A percentile compares a stretch with the other conserved stretches of the same genome.
phyloP scores from a whole-genome alignment of 768 basidiomycete species.

The Pholiota microspora region DNA sequence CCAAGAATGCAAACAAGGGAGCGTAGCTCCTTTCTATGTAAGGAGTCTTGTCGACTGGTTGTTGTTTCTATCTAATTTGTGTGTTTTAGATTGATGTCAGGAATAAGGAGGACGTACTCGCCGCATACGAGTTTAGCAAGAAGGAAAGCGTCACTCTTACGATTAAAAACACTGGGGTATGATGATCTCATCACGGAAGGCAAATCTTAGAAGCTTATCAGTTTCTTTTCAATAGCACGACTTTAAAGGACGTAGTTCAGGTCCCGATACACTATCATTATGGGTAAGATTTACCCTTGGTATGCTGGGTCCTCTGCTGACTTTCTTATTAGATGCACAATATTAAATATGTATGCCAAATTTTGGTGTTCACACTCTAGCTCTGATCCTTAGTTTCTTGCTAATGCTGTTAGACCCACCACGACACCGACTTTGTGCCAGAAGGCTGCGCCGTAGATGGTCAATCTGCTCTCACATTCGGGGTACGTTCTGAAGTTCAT shows the following conservation, averaged over 20 bases:
- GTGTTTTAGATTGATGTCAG: conserved; percentile 39
- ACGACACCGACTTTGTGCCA: conserved; percentile 33
- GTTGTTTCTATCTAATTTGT: not conserved
- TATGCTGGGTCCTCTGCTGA: not conserved
- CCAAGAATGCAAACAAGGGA: conserved; percentile 35
- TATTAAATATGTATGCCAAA: conserved; percentile 33
- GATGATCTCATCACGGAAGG: not conserved
- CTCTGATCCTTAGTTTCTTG: too few species aligned
- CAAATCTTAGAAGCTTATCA: not conserved
- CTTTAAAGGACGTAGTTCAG: conserved; percentile 48
- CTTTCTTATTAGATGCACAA: conserved; percentile 34
- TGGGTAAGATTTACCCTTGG: conserved; percentile 32
- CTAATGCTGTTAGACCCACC: conserved; percentile 32
- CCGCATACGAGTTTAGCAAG: conserved; percentile 44
- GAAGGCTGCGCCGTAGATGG: conserved; percentile 30
- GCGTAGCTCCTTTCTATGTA: conserved; percentile 15
- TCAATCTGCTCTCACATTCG: conserved; percentile 33
- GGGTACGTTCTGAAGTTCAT: conserved; percentile 24
- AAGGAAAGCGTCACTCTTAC: conserved; percentile 38
- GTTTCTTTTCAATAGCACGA: conserved; percentile 36
- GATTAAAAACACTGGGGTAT: conserved; percentile 51
- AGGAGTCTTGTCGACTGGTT: not conserved
- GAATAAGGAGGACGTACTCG: conserved; percentile 35
- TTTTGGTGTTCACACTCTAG: not conserved
- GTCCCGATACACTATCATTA: conserved; percentile 38